Evolutionary conservation across 169 alveolate genomes (phyloP).

Genomic region (Besnoitia besnoiti): DNA sequence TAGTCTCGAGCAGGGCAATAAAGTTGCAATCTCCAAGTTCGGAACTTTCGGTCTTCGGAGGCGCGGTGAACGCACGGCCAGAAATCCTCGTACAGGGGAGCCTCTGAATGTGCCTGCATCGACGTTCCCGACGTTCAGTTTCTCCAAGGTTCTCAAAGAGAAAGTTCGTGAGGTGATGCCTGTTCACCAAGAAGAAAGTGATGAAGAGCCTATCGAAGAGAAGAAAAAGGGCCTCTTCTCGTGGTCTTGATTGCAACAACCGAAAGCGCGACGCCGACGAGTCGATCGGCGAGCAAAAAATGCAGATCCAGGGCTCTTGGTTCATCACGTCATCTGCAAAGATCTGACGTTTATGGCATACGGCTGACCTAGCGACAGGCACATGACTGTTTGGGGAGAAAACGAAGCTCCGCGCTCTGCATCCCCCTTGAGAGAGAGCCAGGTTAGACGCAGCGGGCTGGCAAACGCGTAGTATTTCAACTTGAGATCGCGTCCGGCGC

Average conservation of each 20-base stretch:
- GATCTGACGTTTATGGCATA: too few species aligned
- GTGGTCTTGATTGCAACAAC: background rate
- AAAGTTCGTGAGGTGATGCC: slow-evolving; percentile 40
- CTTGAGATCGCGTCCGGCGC: too few species aligned
- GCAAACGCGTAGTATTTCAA: too few species aligned
- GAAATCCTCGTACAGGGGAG: slow-evolving; percentile 45
- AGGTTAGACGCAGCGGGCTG: too few species aligned
- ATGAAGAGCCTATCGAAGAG: background rate
- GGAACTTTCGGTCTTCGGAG: slow-evolving; percentile 29
- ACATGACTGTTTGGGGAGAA: too few species aligned
- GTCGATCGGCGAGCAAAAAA: too few species aligned
- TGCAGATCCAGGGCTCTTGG: too few species aligned
- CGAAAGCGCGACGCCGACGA: too few species aligned
- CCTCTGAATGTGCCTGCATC: slow-evolving; percentile 30
- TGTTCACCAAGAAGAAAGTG: background rate
- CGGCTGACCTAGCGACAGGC: too few species aligned
- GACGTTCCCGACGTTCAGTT: slow-evolving; percentile 36
- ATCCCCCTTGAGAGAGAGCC: too few species aligned
- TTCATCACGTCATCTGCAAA: too few species aligned
- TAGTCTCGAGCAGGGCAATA: background rate
- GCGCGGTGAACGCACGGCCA: slow-evolving; percentile 19
- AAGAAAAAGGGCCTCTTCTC: slow-evolving; percentile 3
- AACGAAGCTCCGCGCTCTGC: too few species aligned
- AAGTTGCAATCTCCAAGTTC: slow-evolving; percentile 1
- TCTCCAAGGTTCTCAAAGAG: slow-evolving; percentile 17